Base-by-base conservation (phyloP, 441 rosid genomes). In the Raphanus hybrid region DNA sequence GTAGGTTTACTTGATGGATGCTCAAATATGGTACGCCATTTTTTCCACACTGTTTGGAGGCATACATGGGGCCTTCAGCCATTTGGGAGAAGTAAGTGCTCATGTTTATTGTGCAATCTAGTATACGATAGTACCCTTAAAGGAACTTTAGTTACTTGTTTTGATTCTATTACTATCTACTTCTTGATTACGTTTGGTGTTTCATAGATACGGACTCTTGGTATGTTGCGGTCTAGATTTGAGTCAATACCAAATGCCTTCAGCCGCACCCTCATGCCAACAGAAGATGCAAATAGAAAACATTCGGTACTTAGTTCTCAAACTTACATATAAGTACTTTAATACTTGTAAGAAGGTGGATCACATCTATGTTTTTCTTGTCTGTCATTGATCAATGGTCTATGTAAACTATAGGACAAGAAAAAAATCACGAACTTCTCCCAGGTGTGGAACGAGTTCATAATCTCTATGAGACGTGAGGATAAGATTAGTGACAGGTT, bases 1-100 rank as follows among this genome's bases (percentile, higher is more conserved):
- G 76, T 81, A 96, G 99, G 98, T 96, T 78, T 96, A 93, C 81
- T 81, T 92, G 73, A 88, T 89, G 97, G 99, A 96, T 85, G 77
- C 91, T 74, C 99, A 96, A 86, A 93, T 96, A 84, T 96, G 99
- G 99, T 96, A 93, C 79, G 85, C 96, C 82, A 93, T 96, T 75
- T 96, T 86, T 75, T 92, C 91, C 61, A 96, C 98, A 67, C 87
- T 96, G 71, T 91, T 90, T 86, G 99, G 99, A 71, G 98, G 99
- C 70, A 92, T 96, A 79, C 86, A 82, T 84, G 99, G 99, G 75
- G 97, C 97, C 77, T 87, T 93, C 80, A 93, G 99, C 75, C 99
- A 96, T 87, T 84, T 93, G 88, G 99, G 99, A 32, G 92, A 96
- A 94, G 99, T 93, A 76, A 85, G 93, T 85, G 74, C 15, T 52